These are phyloP conservation scores for Kazachstania viticola DNA, from an alignment of 805 yeast genomes.

Conservation along the genomic window DNA sequence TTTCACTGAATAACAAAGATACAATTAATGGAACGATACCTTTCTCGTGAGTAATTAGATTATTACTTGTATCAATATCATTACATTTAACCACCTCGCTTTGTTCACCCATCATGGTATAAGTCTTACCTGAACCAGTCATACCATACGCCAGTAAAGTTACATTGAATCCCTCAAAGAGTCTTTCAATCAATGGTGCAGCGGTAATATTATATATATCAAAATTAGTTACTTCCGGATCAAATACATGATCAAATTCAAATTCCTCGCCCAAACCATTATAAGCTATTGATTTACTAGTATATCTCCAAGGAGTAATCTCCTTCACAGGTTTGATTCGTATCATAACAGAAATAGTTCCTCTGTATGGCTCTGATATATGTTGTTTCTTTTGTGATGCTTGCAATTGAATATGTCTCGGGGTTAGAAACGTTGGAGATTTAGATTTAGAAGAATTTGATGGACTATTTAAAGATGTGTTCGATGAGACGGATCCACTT, in stretches of 20 bases:
- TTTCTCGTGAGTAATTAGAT: no score
- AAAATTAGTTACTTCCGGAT: constrained; percentile 38
- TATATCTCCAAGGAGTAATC: background rate
- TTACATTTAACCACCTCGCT: no score
- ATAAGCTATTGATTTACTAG: constrained; percentile 33
- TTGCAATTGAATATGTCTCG: constrained; percentile 1
- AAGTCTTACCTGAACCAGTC: constrained; percentile 91
- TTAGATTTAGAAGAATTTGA: constrained; percentile 2
- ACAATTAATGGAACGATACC: constrained; percentile 68
- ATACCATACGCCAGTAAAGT: constrained; percentile 90
- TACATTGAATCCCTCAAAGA: constrained; percentile 68
- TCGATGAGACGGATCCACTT: constrained; percentile 3
- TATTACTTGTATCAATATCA: constrained; percentile 6
- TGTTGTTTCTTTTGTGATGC: background rate
- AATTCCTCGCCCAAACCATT: constrained; percentile 49
- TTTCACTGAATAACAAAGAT: constrained; percentile 35
- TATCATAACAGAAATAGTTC: constrained; percentile 64
- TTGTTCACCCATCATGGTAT: constrained; percentile 74
- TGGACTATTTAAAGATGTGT: constrained; percentile 1
- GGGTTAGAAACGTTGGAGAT: constrained; percentile 3
- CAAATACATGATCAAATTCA: constrained; percentile 69
- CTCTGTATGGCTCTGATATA: constrained; percentile 34
- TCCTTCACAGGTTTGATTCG: constrained; percentile 52
- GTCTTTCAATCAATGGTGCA: constrained; percentile 39
- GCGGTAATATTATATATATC: constrained; percentile 52